Evolutionary conservation across 2,329 filamentous ascomycete genomes (phyloP), one percentile per base, ranked within the genome.

Genomic region (Aspergillus sp.): DNA sequence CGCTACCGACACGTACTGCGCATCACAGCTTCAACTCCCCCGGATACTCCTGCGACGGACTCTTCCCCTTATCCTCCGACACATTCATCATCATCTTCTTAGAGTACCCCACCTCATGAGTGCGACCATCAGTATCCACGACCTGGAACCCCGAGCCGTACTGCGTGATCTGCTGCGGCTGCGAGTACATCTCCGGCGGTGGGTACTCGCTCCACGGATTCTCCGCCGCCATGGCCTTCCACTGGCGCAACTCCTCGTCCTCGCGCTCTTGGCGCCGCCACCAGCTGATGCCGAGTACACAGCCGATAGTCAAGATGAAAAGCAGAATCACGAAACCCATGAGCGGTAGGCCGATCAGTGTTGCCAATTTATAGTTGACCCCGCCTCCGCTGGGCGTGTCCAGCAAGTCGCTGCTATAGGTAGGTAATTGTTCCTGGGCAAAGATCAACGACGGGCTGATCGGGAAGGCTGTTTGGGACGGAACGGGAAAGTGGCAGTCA

Each of bases 281-380:
- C 53, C 72, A 73, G 19, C 76, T 73, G 56, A 80, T 75, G 58
- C 75, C 78, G 63, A 76, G 77, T 67, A 78, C 77, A 61, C 79
- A 80, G 53, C 77, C 75, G 19, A 72, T 67, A 5, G 70, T 68
- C 1, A 72, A 60, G 2, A 67, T 59, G 25, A 66, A 65, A 28
- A 78, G 62, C 2, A 80, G 56, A 25, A 81, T 67, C 3, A 80
- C 61, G 61, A 79, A 78, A 5, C 73, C 78, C 13, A 81, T 65
- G 36, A 81, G 74, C 6, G 79, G 79, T 2, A 81, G 67, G 0
- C 76, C 76, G 39, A 81, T 79, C 17, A 79, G 71, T 10, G 81
- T 54, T 10, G 74, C 72, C 1, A 80, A 72, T 41, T 75, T 72
- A n/a, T 71, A 66, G 2, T 61, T 54, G 12, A 63, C 65, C 0